These are phyloP conservation scores for Bidens hawaiensis DNA, from an alignment of 140 eudicot genomes.

Conservation along the genomic window DNA sequence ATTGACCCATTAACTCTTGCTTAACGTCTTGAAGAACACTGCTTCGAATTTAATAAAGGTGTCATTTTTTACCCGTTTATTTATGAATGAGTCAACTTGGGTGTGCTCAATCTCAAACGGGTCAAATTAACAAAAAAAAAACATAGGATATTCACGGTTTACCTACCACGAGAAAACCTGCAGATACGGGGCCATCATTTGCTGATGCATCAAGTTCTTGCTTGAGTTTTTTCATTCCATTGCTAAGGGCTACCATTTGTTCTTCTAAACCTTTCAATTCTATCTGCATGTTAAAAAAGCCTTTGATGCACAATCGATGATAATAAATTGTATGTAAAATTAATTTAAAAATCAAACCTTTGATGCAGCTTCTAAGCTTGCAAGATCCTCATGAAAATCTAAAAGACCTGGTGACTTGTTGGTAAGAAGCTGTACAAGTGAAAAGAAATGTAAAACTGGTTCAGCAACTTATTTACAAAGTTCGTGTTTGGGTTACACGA, in stretches of 20 bases:
- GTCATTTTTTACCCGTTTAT: too few species aligned
- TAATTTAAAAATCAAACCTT: conserved; percentile 42
- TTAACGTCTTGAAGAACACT: not conserved
- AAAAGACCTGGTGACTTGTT: conserved; percentile 57
- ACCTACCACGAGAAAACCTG: conserved; percentile 58
- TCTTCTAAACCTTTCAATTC: conserved; percentile 58
- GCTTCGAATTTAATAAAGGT: not conserved
- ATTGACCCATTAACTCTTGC: not conserved
- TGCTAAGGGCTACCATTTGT: conserved; percentile 78
- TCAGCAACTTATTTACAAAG: not conserved
- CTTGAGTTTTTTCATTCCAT: conserved; percentile 70
- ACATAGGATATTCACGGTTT: not conserved
- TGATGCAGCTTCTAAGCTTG: conserved; percentile 77
- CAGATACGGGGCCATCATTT: conserved; percentile 86
- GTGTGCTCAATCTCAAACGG: not conserved
- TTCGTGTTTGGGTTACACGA: not conserved
- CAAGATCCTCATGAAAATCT: conserved; percentile 72
- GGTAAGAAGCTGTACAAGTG: conserved; percentile 51
- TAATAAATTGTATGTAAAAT: not conserved
- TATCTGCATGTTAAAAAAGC: not conserved
- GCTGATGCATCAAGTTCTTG: conserved; percentile 70
- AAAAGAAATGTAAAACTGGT: not conserved
- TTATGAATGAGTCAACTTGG: too few species aligned
- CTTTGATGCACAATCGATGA: not conserved
- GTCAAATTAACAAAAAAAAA: not conserved